Evolutionary conservation across 2,329 filamentous ascomycete genomes (phyloP), one percentile per base, ranked within the genome.

Genomic region (Colletotrichum falcatum): DNA sequence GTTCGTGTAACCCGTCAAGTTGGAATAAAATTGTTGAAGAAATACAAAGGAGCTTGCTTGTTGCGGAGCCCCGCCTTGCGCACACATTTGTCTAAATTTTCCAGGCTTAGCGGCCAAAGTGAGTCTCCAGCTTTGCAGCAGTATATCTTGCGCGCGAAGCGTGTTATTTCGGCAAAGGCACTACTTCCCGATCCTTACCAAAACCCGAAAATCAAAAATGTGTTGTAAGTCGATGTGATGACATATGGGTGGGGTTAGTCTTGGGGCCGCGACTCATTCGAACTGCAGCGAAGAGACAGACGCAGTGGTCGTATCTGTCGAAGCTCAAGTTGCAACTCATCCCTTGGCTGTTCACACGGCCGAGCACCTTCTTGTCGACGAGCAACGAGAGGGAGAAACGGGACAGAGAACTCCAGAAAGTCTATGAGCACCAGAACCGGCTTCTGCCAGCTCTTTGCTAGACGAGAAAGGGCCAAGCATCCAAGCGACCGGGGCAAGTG

Each of bases 1-100:
- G 11, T 23, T 51, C n/a, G 59, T 61, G 28, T 39, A n/a, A 61
- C n/a, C 59, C 33, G 6, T 51, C 46, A 51, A 61, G 44, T 51
- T 51, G 59, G n/a, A 23, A 42, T 61, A 33, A 30, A 16, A 44
- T 51, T 60, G 58, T 8, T 44, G 42, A 35, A 44, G 39, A 33
- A 33, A 30, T 26, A 20, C 28, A 23, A 33, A 51, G 59, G 23
- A 42, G 46, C 39, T 51, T 35, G 46, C 39, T 51, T 35, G 46
- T 53, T 53, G 60, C n/a, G 58, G 35, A 39, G 60, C 46, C 35
- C 23, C 46, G 35, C 46, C 30, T 42, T 20, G 23, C 23, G 23
- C 33, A 14, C 33, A 14, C n/a, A n/a, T 18, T 16, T 39, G 8
- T 26, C n/a, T 20, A 26, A 30, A n/a, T n/a, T 35, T 9, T 26